phyloP scores from a whole-genome alignment of 768 basidiomycete genomes.

The Pholiota conissans region DNA sequence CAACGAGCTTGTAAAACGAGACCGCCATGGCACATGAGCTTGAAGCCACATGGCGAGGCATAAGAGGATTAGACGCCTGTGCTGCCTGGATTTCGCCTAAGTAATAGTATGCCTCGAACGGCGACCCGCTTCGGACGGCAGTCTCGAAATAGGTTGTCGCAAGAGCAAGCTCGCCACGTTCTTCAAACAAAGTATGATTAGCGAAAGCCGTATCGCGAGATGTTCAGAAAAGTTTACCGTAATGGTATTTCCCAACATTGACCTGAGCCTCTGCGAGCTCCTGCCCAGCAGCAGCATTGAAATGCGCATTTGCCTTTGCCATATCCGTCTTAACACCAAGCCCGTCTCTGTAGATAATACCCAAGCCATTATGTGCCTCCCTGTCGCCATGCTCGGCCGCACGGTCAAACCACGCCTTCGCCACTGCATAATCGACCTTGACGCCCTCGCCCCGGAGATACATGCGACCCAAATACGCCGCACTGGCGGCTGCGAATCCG shows the following conservation, averaged over 20 bases:
- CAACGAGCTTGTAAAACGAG: constrained; percentile 89
- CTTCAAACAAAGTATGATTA: constrained; percentile 39
- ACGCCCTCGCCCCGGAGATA: constrained; percentile 91
- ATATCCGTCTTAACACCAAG: constrained; percentile 66
- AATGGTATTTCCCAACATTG: constrained; percentile 83
- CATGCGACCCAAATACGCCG: constrained; percentile 92
- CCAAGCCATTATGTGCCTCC: constrained; percentile 88
- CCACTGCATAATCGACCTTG: constrained; percentile 68
- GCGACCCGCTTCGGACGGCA: constrained; percentile 85
- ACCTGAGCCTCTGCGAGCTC: constrained; percentile 93
- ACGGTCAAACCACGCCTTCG: constrained; percentile 94
- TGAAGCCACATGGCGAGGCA: constrained; percentile 50
- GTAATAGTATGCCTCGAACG: constrained; percentile 94
- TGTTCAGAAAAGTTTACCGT: constrained; percentile 26
- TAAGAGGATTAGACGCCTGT: constrained; percentile 43
- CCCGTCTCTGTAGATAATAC: constrained; percentile 91
- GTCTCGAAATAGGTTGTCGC: constrained; percentile 81
- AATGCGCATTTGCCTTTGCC: constrained; percentile 63
- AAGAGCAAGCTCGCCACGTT: constrained; percentile 60
- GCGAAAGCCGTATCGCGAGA: background rate
- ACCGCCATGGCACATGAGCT: constrained; percentile 90
- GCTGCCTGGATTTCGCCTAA: constrained; percentile 79
- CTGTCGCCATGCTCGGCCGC: constrained; percentile 79
- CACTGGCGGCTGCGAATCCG: constrained; percentile 75
- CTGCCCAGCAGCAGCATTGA: constrained; percentile 77